phyloP scores from a whole-genome alignment of 208 protist species.

The Zelonia costaricensis region DNA sequence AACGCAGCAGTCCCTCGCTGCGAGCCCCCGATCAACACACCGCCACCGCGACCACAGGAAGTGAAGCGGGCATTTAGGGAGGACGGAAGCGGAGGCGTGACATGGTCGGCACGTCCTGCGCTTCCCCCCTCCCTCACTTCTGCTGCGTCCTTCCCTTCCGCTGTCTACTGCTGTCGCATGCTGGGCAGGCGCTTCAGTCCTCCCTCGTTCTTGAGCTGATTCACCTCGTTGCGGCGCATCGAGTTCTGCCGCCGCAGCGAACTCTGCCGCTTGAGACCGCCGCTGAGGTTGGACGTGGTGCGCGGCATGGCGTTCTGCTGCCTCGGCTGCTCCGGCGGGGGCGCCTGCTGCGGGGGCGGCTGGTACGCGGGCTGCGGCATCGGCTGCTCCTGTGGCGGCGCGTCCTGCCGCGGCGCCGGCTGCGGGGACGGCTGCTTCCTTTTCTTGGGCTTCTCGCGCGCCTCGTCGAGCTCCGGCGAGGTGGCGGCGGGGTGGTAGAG shows the following conservation, averaged over 20 bases:
- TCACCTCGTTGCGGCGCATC: slow-evolving; percentile 48
- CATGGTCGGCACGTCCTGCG: too few species aligned
- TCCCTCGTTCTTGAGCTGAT: slow-evolving; percentile 44
- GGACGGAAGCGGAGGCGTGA: too few species aligned
- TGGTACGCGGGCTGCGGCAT: slow-evolving; percentile 5
- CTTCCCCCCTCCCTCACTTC: too few species aligned
- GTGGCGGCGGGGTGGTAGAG: slow-evolving; percentile 24
- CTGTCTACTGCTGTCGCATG: slow-evolving; percentile 37
- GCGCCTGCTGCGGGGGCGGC: neutral
- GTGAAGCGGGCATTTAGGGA: too few species aligned
- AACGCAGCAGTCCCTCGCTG: too few species aligned
- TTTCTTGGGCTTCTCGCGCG: slow-evolving; percentile 1
- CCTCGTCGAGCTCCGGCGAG: slow-evolving; percentile 6
- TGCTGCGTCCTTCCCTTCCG: too few species aligned
- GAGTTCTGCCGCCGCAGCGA: slow-evolving; percentile 52
- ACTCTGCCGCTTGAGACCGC: slow-evolving; percentile 34
- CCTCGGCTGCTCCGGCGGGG: neutral
- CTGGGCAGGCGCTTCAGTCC: slow-evolving; percentile 42
- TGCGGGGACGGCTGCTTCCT: slow-evolving; percentile 3
- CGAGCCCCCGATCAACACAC: too few species aligned
- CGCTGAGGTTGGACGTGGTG: slow-evolving; percentile 29
- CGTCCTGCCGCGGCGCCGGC: slow-evolving; percentile 1
- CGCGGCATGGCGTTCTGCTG: slow-evolving; percentile 4
- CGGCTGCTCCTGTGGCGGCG: slow-evolving; percentile 2
- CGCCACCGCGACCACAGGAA: too few species aligned